Conservation (phyloP, 2,329 filamentous ascomycete species). For the Apiospora koreana region DNA sequence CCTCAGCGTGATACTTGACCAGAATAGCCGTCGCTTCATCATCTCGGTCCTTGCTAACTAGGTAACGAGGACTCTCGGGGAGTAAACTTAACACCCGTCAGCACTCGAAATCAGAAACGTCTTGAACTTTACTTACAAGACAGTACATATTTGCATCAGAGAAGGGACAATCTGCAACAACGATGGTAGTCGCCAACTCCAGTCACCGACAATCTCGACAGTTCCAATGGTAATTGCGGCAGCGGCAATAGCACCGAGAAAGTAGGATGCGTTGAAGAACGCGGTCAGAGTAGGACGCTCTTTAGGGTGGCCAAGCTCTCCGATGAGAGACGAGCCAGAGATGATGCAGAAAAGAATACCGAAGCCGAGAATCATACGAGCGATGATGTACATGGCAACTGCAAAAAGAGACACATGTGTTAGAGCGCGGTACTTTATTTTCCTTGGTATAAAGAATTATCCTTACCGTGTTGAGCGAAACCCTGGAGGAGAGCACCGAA, state of each 20-base stretch:
- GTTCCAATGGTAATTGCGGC: conserved; percentile 54
- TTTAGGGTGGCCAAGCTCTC: conserved; percentile 61
- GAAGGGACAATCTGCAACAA: conserved; percentile 48
- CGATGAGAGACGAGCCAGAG: conserved; percentile 58
- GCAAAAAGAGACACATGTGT: neutral
- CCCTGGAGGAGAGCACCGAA: conserved; percentile 57
- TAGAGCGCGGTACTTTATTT: neutral
- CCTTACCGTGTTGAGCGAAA: conserved; percentile 46
- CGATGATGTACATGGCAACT: conserved; percentile 57
- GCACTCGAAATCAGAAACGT: neutral
- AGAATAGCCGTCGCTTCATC: conserved; percentile 34
- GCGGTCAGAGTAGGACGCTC: conserved; percentile 60
- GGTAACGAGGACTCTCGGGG: conserved; percentile 32
- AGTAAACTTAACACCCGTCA: conserved; percentile 24
- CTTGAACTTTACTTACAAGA: conserved; percentile 32
- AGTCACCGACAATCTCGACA: conserved; percentile 37
- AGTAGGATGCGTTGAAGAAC: conserved; percentile 61
- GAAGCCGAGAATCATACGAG: conserved; percentile 60
- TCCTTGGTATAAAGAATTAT: neutral
- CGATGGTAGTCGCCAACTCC: conserved; percentile 47
- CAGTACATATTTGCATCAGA: conserved; percentile 39
- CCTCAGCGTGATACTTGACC: conserved; percentile 45
- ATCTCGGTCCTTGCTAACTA: conserved; percentile 32
- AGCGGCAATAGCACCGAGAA: conserved; percentile 52
- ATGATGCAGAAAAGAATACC: conserved; percentile 63